phyloP scores from a whole-genome alignment of 495 filamentous ascomycete genomes.

The Penicillium lagena region DNA sequence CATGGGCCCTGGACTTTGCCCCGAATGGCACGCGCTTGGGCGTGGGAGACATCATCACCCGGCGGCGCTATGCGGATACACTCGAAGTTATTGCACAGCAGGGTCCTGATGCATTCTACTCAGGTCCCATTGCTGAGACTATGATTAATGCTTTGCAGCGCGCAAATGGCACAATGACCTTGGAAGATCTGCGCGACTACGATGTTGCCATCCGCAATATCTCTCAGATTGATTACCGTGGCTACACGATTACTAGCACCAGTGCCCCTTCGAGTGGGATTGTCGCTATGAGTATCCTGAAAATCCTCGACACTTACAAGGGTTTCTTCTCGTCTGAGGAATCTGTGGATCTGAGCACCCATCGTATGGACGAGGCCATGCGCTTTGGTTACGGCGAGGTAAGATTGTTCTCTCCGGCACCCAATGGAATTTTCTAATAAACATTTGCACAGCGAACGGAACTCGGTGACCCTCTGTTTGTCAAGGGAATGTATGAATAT shows the following conservation, averaged over 20 bases:
- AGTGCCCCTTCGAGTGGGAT: conserved; percentile 69
- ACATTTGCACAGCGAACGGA: conserved; percentile 41
- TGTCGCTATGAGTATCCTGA: conserved; percentile 66
- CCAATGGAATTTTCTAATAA: no score
- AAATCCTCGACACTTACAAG: conserved; percentile 69
- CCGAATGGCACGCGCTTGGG: conserved; percentile 66
- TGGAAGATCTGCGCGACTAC: conserved; percentile 70
- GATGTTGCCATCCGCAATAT: conserved; percentile 52
- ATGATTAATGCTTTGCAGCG: conserved; percentile 60
- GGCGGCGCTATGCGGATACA: conserved; percentile 72
- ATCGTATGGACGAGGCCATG: conserved; percentile 80
- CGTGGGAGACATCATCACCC: conserved; percentile 69
- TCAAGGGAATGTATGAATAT: conserved; percentile 55
- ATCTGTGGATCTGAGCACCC: conserved; percentile 56
- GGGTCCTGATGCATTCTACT: conserved; percentile 72
- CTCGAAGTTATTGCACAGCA: conserved; percentile 65
- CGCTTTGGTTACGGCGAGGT: conserved; percentile 77
- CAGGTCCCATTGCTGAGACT: conserved; percentile 62
- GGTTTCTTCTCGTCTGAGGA: conserved; percentile 45
- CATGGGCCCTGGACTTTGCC: conserved; percentile 83
- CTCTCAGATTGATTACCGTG: conserved; percentile 63
- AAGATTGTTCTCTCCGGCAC: not conserved
- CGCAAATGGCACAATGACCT: conserved; percentile 73
- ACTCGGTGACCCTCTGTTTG: conserved; percentile 74
- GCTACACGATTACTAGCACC: conserved; percentile 58